These are phyloP conservation scores for Ramularia collo-cygni DNA, from an alignment of 2,329 filamentous ascomycete genomes.

Conservation along the genomic window DNA sequence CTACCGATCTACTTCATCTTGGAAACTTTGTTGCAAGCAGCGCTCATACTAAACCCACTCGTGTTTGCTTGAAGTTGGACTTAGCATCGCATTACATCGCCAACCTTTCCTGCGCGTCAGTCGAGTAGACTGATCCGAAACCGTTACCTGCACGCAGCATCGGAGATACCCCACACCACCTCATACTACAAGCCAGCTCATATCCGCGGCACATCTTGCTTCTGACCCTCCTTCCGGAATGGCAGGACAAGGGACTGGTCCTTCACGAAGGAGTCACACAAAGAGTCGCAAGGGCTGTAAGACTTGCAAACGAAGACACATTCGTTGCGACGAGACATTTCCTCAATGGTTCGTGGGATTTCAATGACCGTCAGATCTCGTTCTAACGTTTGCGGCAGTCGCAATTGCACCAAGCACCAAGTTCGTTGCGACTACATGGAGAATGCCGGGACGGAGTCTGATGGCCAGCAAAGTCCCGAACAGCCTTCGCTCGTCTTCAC, in stretches of 20 bases:
- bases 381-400: conserved; percentile 46
- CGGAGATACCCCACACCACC: no score
- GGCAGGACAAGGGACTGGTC: conserved; percentile 91
- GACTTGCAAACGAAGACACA: conserved; percentile 95
- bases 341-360: conserved; percentile 72
- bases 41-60: no score
- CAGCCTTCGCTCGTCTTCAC: conserved; percentile 71
- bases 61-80: no score
- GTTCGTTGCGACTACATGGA: conserved; percentile 98
- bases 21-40: no score
- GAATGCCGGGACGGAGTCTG: conserved; percentile 58
- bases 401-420: conserved; percentile 98
- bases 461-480: conserved; percentile 47
- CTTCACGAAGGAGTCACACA: conserved; percentile 85
- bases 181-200: no score
- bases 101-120: no score
- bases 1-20: no score
- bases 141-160: neutral
- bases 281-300: conserved; percentile 98
- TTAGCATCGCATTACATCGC: no score
- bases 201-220: no score
- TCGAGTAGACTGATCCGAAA: neutral
- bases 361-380: neutral
- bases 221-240: conserved; percentile 41
- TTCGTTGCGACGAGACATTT: conserved; percentile 94